Conservation (phyloP, 495 filamentous ascomycete genomes). For the Stereocaulon alpinum region DNA sequence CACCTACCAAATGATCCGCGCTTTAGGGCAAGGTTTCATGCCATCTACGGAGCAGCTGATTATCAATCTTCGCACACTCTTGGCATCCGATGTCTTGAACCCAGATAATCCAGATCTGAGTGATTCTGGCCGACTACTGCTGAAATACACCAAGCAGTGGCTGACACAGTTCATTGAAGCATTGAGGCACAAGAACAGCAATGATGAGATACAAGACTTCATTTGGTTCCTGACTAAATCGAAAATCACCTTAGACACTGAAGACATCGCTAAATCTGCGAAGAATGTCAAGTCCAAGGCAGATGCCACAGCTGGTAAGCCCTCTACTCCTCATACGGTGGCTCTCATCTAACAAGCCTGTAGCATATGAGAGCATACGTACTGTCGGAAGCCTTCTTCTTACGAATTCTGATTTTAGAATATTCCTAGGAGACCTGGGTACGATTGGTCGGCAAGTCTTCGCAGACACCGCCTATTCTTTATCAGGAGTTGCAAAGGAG, state of each 20-base stretch:
- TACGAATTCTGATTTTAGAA: constrained; percentile 80
- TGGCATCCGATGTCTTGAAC: constrained; percentile 69
- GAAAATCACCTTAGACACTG: constrained; percentile 55
- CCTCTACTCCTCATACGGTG: not conserved
- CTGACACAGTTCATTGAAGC: constrained; percentile 66
- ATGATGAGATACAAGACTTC: constrained; percentile 86
- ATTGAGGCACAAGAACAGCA: constrained; percentile 65
- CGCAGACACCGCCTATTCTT: constrained; percentile 67
- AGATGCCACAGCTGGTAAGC: constrained; percentile 65
- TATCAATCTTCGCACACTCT: constrained; percentile 68
- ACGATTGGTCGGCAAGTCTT: constrained; percentile 77
- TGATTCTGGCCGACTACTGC: constrained; percentile 60
- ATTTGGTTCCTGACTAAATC: constrained; percentile 75
- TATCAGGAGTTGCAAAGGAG: constrained; percentile 61
- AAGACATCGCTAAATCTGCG: constrained; percentile 53
- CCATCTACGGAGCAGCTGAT: constrained; percentile 80
- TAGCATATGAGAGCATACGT: constrained; percentile 73
- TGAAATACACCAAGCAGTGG: constrained; percentile 61
- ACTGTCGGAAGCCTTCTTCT: constrained; percentile 76
- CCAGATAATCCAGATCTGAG: constrained; percentile 66
- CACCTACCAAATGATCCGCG: constrained; percentile 81
- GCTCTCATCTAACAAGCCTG: constrained; percentile 11
- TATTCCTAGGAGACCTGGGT: constrained; percentile 75
- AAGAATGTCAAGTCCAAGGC: constrained; percentile 57
- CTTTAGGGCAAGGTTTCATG: constrained; percentile 79